Evolutionary conservation across 345 rosid genomes (phyloP).

Genomic region (Eucalyptus melliodora): DNA sequence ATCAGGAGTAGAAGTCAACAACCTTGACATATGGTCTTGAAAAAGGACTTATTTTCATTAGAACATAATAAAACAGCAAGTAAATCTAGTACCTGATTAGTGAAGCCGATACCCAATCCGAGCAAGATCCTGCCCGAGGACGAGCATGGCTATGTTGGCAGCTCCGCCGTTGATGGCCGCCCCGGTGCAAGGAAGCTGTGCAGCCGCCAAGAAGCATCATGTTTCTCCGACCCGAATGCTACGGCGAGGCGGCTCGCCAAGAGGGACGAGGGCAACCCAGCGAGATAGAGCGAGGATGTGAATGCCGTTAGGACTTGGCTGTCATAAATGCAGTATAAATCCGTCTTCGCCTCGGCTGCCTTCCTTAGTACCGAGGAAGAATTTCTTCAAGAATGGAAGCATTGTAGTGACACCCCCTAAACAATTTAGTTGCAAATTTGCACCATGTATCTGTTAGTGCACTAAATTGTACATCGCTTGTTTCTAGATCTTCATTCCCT

Average conservation of each 20-base stretch:
- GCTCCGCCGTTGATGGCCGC: constrained; percentile 52
- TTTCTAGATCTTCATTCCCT: background rate
- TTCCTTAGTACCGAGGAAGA: constrained; percentile 43
- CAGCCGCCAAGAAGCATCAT: constrained; percentile 55
- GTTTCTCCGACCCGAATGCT: constrained; percentile 42
- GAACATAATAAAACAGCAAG: background rate
- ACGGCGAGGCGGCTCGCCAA: constrained; percentile 53
- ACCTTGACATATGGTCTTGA: background rate
- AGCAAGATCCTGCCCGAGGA: constrained; percentile 65
- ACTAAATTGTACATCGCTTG: background rate
- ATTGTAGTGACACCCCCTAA: constrained; percentile 83
- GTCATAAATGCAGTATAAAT: constrained; percentile 48
- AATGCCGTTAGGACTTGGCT: constrained; percentile 58
- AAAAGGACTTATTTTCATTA: background rate
- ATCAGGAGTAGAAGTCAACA: background rate
- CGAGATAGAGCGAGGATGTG: constrained; percentile 68
- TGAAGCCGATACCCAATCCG: constrained; percentile 77
- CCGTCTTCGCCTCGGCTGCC: constrained; percentile 32
- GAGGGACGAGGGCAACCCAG: constrained; percentile 56
- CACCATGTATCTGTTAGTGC: background rate
- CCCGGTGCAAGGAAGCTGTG: constrained; percentile 54
- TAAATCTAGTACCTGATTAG: constrained; percentile 35
- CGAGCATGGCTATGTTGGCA: constrained; percentile 49
- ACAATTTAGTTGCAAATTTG: background rate
- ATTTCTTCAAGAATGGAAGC: constrained; percentile 61